Evolutionary conservation across 345 rosid species (phyloP).

Genomic region (Atalantia buxifolia): DNA sequence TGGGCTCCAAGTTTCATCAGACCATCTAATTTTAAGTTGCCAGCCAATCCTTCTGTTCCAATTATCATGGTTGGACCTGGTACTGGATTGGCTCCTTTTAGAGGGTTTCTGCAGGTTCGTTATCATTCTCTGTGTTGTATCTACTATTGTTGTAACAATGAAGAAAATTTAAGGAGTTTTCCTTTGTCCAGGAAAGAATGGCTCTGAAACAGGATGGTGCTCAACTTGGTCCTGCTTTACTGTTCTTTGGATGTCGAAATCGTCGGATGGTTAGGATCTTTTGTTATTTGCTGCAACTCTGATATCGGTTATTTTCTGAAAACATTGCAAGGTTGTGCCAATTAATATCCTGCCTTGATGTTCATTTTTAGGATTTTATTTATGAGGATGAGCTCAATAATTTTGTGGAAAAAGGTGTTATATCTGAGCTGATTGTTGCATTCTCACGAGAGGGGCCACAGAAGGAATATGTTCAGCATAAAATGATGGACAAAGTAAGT

Average conservation of each 20-base stretch:
- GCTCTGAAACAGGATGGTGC: conserved; percentile 75
- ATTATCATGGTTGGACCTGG: conserved; percentile 69
- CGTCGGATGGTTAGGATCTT: conserved; percentile 54
- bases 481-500: conserved; percentile 76
- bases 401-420: conserved; percentile 65
- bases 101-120: conserved; percentile 58
- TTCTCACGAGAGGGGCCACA: conserved; percentile 96
- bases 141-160: background rate
- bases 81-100: conserved; percentile 67
- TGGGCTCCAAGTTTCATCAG: conserved; percentile 57
- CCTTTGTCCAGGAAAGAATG: conserved; percentile 60
- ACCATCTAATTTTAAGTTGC: conserved; percentile 60
- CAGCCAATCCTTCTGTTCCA: conserved; percentile 46
- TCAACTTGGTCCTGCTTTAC: conserved; percentile 65
- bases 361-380: conserved; percentile 51
- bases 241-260: conserved; percentile 96
- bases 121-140: background rate
- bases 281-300: background rate
- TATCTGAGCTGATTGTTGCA: conserved; percentile 73
- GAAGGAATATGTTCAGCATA: conserved; percentile 96
- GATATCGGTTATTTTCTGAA: background rate
- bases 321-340: background rate
- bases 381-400: conserved; percentile 81
- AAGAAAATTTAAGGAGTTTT: background rate
- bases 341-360: background rate